Conservation (phyloP, 108 stramenopile species). For the Stephanodiscus triporus region DNA sequence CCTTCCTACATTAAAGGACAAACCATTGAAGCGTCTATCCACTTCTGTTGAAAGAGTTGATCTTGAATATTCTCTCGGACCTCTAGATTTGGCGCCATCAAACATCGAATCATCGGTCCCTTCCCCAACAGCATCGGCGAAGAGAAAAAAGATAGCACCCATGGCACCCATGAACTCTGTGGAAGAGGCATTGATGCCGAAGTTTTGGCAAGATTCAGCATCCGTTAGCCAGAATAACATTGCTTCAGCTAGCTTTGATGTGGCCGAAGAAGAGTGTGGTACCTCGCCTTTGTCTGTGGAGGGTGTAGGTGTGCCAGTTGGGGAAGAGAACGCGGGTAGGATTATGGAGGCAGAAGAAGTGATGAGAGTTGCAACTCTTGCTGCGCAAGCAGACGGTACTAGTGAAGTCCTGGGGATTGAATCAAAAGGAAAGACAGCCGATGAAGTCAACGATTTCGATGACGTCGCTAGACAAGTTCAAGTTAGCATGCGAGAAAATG, state of each 20-base stretch:
- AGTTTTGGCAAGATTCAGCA: conserved; percentile 43
- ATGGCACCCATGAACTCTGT: conserved; percentile 17
- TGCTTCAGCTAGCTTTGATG: conserved; percentile 37
- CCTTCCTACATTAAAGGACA: not conserved
- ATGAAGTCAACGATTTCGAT: not conserved
- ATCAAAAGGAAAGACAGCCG: not conserved
- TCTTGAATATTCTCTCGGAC: conserved; percentile 39
- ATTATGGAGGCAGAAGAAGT: conserved; percentile 29
- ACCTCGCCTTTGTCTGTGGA: conserved; percentile 29
- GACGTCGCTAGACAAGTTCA: conserved; percentile 32
- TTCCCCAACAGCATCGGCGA: not conserved
- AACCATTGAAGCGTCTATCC: conserved; percentile 13
- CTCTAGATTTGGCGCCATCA: conserved; percentile 16
- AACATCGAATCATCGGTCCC: conserved; percentile 18
- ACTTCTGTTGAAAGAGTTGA: conserved; percentile 40
- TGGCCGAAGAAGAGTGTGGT: conserved; percentile 38
- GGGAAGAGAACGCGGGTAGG: not conserved
- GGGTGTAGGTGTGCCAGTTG: not conserved
- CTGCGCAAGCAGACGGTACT: conserved; percentile 8
- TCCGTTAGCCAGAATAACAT: conserved; percentile 37
- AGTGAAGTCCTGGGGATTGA: not conserved
- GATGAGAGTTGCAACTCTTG: conserved; percentile 24
- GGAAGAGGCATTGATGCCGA: conserved; percentile 30
- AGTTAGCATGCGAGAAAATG: conserved; percentile 7
- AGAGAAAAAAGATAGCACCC: conserved; percentile 12